phyloP scores from a whole-genome alignment of 2,329 filamentous ascomycete genomes.

The Ceratocystis huliohia region DNA sequence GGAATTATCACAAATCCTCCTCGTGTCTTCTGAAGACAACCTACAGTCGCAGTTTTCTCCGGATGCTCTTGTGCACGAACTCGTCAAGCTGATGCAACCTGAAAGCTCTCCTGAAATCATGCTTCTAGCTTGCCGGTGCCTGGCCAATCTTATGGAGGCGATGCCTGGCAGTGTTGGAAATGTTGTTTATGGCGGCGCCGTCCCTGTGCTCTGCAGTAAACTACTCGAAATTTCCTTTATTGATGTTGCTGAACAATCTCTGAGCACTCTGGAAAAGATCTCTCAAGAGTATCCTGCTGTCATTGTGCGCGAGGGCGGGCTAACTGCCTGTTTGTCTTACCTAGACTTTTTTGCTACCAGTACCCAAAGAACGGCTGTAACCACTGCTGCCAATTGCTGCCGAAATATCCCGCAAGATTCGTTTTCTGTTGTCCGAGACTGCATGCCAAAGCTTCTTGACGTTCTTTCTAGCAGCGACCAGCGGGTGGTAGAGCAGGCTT shows the following conservation, averaged over 20 bases:
- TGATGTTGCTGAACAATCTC: constrained; percentile 88
- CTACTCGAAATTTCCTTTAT: constrained; percentile 93
- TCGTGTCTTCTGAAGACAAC: constrained; percentile 94
- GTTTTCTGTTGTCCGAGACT: constrained; percentile 79
- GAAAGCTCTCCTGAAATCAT: constrained; percentile 88
- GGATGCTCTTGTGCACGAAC: constrained; percentile 88
- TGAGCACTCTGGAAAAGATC: constrained; percentile 95
- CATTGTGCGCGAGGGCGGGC: constrained; percentile 87
- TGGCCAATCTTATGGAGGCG: constrained; percentile 97
- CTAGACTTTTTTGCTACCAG: constrained; percentile 96
- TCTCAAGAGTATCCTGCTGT: constrained; percentile 89
- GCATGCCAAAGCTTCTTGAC: constrained; percentile 89
- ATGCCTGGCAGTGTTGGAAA: constrained; percentile 84
- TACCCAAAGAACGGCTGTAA: constrained; percentile 91
- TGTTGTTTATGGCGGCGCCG: constrained; percentile 93
- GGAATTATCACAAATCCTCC: constrained; percentile 80
- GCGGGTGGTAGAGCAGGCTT: constrained; percentile 91
- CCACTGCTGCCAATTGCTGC: constrained; percentile 95
- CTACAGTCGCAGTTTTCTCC: constrained; percentile 89
- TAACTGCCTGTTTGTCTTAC: constrained; percentile 91
- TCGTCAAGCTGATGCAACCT: constrained; percentile 82
- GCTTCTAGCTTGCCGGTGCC: constrained; percentile 86
- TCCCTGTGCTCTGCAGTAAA: constrained; percentile 88
- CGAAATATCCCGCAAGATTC: constrained; percentile 91
- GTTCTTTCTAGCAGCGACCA: constrained; percentile 88